Evolutionary conservation across 129 eudicot species (phyloP).

Genomic region (sunflower (Helianthus annuus)): HanXRQr2.0-SUNRISE NC_035442.2:20178677-20179176

Average conservation of each 20-base stretch:
- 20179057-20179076: neutral
- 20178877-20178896: constrained; percentile 76
- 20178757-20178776: constrained; percentile 85
- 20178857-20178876: constrained; percentile 72
- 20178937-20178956: constrained; percentile 12
- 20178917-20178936: constrained; percentile 76
- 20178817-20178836: constrained; percentile 74
- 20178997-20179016: neutral
- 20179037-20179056: neutral
- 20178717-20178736: neutral
- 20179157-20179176: neutral
- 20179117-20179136: neutral
- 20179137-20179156: neutral
- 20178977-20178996: neutral
- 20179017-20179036: neutral
- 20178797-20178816: constrained; percentile 82
- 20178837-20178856: constrained; percentile 80
- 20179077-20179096: neutral
- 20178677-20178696: neutral
- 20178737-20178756: constrained; percentile 4
- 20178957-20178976: neutral
- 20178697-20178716: neutral
- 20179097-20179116: neutral
- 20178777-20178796: constrained; percentile 80
- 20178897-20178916: constrained; percentile 68